Conservation (phyloP, 768 basidiomycete species). For the Collybia nuda region DNA sequence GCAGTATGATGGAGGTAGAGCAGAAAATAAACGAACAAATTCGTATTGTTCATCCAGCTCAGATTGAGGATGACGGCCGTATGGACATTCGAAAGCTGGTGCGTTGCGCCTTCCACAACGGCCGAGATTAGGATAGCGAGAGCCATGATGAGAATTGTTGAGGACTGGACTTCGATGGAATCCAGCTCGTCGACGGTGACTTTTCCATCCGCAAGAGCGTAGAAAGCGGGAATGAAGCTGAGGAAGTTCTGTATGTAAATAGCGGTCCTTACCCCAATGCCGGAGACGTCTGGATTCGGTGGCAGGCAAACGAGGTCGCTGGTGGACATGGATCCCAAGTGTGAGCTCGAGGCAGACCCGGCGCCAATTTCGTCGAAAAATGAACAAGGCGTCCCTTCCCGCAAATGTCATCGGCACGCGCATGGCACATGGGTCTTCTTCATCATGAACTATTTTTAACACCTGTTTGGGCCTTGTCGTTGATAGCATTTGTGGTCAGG, state of each 20-base stretch:
- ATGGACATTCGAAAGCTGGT: conserved; percentile 17
- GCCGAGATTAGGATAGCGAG: conserved; percentile 24
- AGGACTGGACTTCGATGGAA: conserved; percentile 9
- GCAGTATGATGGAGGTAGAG: conserved; percentile 14
- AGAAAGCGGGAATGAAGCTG: conserved; percentile 18
- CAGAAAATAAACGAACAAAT: conserved; percentile 12
- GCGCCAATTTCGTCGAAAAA: too few species aligned
- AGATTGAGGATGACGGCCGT: conserved; percentile 21
- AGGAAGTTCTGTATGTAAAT: conserved; percentile 24
- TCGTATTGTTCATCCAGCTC: conserved; percentile 26
- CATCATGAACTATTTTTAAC: too few species aligned
- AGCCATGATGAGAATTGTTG: conserved; percentile 20
- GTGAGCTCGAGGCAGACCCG: too few species aligned
- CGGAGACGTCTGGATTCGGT: too few species aligned
- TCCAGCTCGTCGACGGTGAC: conserved; percentile 18
- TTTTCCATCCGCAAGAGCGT: conserved; percentile 15
- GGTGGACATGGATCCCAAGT: too few species aligned
- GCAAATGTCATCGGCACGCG: too few species aligned
- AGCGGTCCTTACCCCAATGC: conserved; percentile 15
- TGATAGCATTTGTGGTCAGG: too few species aligned
- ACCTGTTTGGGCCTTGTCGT: too few species aligned
- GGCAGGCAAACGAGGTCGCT: too few species aligned
- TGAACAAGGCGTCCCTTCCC: too few species aligned
- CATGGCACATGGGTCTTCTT: too few species aligned
- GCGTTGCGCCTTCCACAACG: conserved; percentile 16